Conservation (phyloP, 2,329 filamentous ascomycete genomes). For the Penicillium griseofulvum region DNA sequence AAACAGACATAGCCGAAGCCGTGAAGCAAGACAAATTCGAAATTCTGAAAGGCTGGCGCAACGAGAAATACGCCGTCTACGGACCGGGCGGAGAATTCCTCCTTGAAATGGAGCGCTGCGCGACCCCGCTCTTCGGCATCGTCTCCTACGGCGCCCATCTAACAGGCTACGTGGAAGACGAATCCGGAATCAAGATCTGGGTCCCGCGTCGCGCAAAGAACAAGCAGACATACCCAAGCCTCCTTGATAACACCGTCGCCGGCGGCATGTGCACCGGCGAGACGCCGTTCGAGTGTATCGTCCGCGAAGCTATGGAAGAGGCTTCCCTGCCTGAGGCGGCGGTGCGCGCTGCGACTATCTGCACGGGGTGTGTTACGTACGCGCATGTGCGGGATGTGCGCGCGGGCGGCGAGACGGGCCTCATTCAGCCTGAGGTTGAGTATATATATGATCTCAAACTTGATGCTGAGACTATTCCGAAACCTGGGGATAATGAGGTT, state of each 20-base stretch:
- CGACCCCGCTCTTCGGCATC: slow-evolving; percentile 70
- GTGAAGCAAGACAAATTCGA: slow-evolving; percentile 68
- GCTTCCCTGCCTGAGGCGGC: slow-evolving; percentile 71
- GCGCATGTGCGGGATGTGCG: slow-evolving; percentile 73
- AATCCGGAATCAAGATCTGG: slow-evolving; percentile 72
- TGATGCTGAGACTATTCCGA: slow-evolving; percentile 63
- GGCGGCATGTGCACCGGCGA: slow-evolving; percentile 81
- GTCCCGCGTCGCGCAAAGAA: slow-evolving; percentile 70
- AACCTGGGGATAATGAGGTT: slow-evolving; percentile 84
- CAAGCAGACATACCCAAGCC: slow-evolving; percentile 86
- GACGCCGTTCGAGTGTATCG: slow-evolving; percentile 72
- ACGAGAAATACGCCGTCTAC: slow-evolving; percentile 79
- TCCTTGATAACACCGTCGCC: slow-evolving; percentile 93
- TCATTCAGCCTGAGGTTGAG: slow-evolving; percentile 87
- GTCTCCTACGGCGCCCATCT: slow-evolving; percentile 80
- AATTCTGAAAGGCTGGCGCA: slow-evolving; percentile 73
- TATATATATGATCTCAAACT: slow-evolving; percentile 89
- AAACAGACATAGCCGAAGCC: slow-evolving; percentile 64
- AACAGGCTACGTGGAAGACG: slow-evolving; percentile 65
- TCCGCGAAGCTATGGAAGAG: slow-evolving; percentile 87
- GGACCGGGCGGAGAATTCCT: slow-evolving; percentile 57
- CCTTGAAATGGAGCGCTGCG: slow-evolving; percentile 74
- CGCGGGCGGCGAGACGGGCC: slow-evolving; percentile 74
- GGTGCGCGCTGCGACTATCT: slow-evolving; percentile 59
- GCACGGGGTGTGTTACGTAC: slow-evolving; percentile 75